Base-by-base conservation (phyloP, 495 filamentous ascomycete species). In the Aspergillus cavernicola region DNA sequence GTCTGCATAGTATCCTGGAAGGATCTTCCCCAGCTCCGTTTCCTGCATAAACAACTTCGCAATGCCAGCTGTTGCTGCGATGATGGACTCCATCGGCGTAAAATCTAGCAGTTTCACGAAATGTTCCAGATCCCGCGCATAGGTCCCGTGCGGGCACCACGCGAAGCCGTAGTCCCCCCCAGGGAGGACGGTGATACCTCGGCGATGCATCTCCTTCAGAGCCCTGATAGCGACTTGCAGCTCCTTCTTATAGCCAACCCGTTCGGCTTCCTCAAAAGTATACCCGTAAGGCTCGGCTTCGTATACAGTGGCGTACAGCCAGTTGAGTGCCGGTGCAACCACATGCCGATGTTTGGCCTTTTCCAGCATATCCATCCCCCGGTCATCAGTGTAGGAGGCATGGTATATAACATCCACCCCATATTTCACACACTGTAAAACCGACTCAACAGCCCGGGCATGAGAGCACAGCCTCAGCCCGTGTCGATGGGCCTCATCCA, bases 361-460 rank as follows among this genome's bases (percentile, higher is more conserved):
- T 53, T 78, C 74, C 1, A 80, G 47, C 28, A 51, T 20, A 32
- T 60, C 32, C 42, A 56, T 54, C 32, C 69, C 69, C 39, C 74
- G 68, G 13, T 73, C 67, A 52, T 80, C 78, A 4, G 72, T 74
- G 42, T 69, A 81, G 0, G 61, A 67, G 4, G 76, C 77, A 53
- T 81, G 77, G 50, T 77, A 81, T 16, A 81, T 78, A 4, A 79
- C 73, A 49, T 81, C 76, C 4, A 81, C 76, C 0, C 76, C 76
- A 35, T 72, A 67, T 24, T 59, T 58, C 19, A 78, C 60, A 44
- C 70, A 74, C 62, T 75, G 70, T 26, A 61, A 68, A 28, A 81
- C 70, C n/a, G 72, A 72, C 32, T 79, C 76, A 11, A 69, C 61
- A 8, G 76, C 69, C 50, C 78, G 60, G 6, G 78, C 77, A 60